A percentile compares a stretch with the other conserved stretches of the same genome.
These are phyloP conservation scores for Clavaria fumosa DNA, from an alignment of 768 basidiomycete species.

Conservation along the genomic window DNA sequence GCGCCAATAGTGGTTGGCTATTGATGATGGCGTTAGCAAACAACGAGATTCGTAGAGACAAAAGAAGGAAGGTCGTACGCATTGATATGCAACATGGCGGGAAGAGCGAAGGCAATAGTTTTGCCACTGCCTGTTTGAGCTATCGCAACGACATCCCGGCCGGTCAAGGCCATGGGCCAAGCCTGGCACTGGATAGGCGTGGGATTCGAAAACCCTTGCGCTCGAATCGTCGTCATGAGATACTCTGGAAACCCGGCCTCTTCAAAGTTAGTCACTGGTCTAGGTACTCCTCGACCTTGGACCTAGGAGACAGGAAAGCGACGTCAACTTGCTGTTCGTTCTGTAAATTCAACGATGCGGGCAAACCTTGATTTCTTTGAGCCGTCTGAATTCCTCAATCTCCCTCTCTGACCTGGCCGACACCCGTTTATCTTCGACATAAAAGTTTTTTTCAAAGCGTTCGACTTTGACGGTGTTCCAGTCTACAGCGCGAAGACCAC, in stretches of 20 bases:
- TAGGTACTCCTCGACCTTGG: conserved; percentile 76
- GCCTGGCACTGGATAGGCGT: conserved; percentile 98
- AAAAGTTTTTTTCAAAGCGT: conserved; percentile 97
- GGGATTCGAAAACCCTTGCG: conserved; percentile 82
- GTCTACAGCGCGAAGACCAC: conserved; percentile 69
- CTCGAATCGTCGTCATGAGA: conserved; percentile 82
- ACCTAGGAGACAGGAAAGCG: conserved; percentile 44
- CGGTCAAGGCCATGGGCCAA: conserved; percentile 97
- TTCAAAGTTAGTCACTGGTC: conserved; percentile 84
- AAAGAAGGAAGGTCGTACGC: conserved; percentile 41
- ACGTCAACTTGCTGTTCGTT: too few species aligned
- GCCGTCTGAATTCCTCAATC: conserved; percentile 70
- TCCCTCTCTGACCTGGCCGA: conserved; percentile 65
- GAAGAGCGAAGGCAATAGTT: conserved; percentile 95
- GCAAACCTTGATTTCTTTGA: conserved; percentile 76
- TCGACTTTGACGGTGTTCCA: conserved; percentile 63
- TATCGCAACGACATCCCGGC: conserved; percentile 89
- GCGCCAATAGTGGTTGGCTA: conserved; percentile 81
- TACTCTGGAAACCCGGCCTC: conserved; percentile 96
- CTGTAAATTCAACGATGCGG: too few species aligned
- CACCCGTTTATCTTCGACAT: conserved; percentile 80
- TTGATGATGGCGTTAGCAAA: not conserved
- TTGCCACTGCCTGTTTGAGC: conserved; percentile 98
- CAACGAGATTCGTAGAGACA: conserved; percentile 5
- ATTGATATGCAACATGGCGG: conserved; percentile 99